Evolutionary conservation across 768 basidiomycete species (phyloP).

Genomic region (Suillus ampliporus): DNA sequence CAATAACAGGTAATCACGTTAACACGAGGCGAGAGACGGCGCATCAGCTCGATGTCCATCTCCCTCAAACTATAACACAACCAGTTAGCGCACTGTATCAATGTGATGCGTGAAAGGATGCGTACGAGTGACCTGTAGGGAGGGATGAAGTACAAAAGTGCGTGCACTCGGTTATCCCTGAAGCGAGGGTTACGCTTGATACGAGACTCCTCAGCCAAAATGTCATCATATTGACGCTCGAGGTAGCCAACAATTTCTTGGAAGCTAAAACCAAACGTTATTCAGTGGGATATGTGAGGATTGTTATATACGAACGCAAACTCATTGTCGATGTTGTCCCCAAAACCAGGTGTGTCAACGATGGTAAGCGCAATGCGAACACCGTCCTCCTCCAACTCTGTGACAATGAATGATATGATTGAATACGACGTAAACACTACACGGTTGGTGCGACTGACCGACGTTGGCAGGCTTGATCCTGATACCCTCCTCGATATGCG

Average conservation of each 20-base stretch:
- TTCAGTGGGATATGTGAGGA: constrained; percentile 9
- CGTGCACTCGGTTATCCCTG: constrained; percentile 97
- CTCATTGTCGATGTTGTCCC: constrained; percentile 98
- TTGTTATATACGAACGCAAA: constrained; percentile 73
- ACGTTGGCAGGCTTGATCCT: constrained; percentile 95
- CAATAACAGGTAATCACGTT: constrained; percentile 98
- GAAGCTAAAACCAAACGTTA: constrained; percentile 60
- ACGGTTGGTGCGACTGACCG: constrained; percentile 50
- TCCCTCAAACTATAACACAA: constrained; percentile 73
- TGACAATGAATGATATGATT: constrained; percentile 10
- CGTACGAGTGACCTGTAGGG: constrained; percentile 96
- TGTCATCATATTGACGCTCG: constrained; percentile 99
- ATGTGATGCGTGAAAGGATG: constrained; percentile 22
- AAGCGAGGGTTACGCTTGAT: constrained; percentile 99
- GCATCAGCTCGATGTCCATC: constrained; percentile 99
- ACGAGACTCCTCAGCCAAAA: constrained; percentile 96
- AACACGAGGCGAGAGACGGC: constrained; percentile 94
- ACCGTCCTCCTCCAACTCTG: constrained; percentile 98
- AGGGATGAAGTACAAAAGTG: constrained; percentile 97
- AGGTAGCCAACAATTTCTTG: constrained; percentile 96
- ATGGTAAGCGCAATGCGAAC: constrained; percentile 97
- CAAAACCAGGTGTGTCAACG: constrained; percentile 98
- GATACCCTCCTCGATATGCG: constrained; percentile 93
- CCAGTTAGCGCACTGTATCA: neutral
- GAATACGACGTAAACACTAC: neutral